phyloP scores from a whole-genome alignment of 306 rosid genomes.

The Myrica gale region DNA sequence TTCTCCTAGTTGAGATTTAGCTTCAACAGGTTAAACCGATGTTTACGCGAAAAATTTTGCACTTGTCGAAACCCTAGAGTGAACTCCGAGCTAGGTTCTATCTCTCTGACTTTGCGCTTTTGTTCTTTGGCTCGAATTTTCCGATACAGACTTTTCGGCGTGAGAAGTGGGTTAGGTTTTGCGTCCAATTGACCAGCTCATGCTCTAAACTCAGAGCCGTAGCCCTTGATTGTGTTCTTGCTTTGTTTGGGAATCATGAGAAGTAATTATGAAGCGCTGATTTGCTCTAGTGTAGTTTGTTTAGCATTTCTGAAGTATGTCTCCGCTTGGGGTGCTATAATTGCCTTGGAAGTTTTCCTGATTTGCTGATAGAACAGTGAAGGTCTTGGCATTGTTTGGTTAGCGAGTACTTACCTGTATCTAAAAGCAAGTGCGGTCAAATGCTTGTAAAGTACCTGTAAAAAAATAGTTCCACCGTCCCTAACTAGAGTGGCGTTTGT shows the following conservation, averaged over 20 bases:
- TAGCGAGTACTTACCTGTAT: not conserved
- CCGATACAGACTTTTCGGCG: not conserved
- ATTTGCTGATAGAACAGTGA: not conserved
- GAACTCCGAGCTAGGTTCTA: not conserved
- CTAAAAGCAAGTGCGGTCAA: not conserved
- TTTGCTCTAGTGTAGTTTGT: not conserved
- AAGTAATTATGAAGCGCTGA: not conserved
- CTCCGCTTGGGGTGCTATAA: not conserved
- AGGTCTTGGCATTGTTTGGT: not conserved
- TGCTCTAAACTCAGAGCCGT: not conserved
- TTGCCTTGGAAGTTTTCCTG: not conserved
- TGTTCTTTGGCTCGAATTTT: not conserved
- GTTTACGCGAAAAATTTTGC: not conserved
- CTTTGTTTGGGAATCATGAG: not conserved
- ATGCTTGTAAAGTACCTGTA: not conserved
- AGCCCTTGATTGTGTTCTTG: not conserved
- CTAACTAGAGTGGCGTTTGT: not conserved
- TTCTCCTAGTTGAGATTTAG: not conserved
- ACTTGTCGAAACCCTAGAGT: constrained; percentile 35
- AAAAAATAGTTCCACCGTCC: not conserved
- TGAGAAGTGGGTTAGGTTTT: not conserved
- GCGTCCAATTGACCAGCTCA: not conserved
- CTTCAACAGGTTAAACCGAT: not conserved
- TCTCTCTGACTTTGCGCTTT: not conserved
- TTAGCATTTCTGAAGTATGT: not conserved